Evolutionary conservation across 2,329 filamentous ascomycete genomes (phyloP).

Genomic region (Cladosporium sp.): DNA sequence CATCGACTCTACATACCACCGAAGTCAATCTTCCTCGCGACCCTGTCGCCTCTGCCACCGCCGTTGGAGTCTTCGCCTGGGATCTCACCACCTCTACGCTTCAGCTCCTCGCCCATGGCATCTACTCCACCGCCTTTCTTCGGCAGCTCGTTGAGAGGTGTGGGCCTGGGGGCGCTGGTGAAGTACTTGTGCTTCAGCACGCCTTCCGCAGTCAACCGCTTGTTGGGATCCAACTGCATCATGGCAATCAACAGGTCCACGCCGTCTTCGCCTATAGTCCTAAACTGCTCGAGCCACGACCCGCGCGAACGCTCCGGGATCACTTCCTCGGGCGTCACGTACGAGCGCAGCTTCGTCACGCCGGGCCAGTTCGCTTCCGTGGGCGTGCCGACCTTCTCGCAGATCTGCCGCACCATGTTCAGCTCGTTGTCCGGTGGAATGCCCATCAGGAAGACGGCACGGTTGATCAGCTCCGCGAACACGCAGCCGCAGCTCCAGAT

Average conservation of each 20-base stretch:
- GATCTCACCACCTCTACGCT: slow-evolving; percentile 70
- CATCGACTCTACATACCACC: slow-evolving; percentile 41
- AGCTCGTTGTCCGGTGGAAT: slow-evolving; percentile 76
- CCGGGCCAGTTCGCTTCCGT: slow-evolving; percentile 96
- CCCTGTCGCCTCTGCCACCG: slow-evolving; percentile 63
- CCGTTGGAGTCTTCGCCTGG: slow-evolving; percentile 53
- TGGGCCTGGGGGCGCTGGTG: slow-evolving; percentile 79
- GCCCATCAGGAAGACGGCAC: slow-evolving; percentile 69
- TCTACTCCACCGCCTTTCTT: slow-evolving; percentile 71
- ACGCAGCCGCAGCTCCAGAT: slow-evolving; percentile 93
- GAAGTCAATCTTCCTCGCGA: slow-evolving; percentile 82
- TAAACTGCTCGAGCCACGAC: slow-evolving; percentile 75
- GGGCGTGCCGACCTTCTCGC: slow-evolving; percentile 81
- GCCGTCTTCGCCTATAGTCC: slow-evolving; percentile 75
- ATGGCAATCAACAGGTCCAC: slow-evolving; percentile 87
- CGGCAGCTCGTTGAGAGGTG: slow-evolving; percentile 77
- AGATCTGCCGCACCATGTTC: slow-evolving; percentile 81
- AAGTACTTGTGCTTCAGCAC: slow-evolving; percentile 86
- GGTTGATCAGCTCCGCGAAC: slow-evolving; percentile 84
- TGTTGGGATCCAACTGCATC: slow-evolving; percentile 81
- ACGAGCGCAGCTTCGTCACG: slow-evolving; percentile 76
- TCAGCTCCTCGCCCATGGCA: slow-evolving; percentile 79
- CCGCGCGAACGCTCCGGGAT: slow-evolving; percentile 63
- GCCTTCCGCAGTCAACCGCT: slow-evolving; percentile 72
- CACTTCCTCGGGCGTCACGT: slow-evolving; percentile 67